phyloP scores from a whole-genome alignment of 2,329 filamentous ascomycete species.

The Chaetothyriales sp. region DNA sequence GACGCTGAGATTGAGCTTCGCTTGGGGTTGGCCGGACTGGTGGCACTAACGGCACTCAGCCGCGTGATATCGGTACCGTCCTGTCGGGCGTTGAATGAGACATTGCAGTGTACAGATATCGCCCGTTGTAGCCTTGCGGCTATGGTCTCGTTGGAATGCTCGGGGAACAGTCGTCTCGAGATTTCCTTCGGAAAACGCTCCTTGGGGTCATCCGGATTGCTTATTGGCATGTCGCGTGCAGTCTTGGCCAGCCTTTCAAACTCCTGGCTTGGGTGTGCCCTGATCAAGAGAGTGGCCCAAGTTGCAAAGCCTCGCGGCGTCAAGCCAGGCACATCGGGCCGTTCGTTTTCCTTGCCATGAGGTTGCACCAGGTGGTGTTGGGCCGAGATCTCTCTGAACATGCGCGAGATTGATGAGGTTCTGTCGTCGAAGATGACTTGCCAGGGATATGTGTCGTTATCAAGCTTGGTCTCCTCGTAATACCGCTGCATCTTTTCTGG shows the following conservation, averaged over 20 bases:
- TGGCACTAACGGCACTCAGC: constrained; percentile 16
- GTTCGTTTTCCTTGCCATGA: constrained; percentile 29
- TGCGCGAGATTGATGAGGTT: constrained; percentile 39
- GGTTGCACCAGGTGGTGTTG: constrained; percentile 51
- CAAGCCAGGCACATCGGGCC: constrained; percentile 47
- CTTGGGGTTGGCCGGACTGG: neutral
- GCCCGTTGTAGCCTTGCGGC: constrained; percentile 47
- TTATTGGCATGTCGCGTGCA: constrained; percentile 56
- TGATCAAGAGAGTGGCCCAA: constrained; percentile 60
- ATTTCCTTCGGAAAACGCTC: constrained; percentile 69
- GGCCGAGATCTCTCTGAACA: constrained; percentile 40
- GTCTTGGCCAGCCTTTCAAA: constrained; percentile 54
- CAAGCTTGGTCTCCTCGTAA: constrained; percentile 51
- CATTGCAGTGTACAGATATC: constrained; percentile 38
- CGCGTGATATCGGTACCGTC: constrained; percentile 22
- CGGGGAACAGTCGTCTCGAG: constrained; percentile 56
- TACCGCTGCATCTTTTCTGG: constrained; percentile 61
- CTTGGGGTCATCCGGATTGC: constrained; percentile 46
- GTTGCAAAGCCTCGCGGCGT: constrained; percentile 52
- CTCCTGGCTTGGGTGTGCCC: constrained; percentile 62
- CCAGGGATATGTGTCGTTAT: constrained; percentile 55
- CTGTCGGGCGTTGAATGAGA: constrained; percentile 27
- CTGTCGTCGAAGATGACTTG: constrained; percentile 43
- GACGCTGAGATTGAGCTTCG: neutral
- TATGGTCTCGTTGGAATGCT: constrained; percentile 38